Percentiles rank a stretch among this genome's conserved stretches.
phyloP scores from a whole-genome alignment of 495 filamentous ascomycete genomes.

The Rusavskia elegans region DNA sequence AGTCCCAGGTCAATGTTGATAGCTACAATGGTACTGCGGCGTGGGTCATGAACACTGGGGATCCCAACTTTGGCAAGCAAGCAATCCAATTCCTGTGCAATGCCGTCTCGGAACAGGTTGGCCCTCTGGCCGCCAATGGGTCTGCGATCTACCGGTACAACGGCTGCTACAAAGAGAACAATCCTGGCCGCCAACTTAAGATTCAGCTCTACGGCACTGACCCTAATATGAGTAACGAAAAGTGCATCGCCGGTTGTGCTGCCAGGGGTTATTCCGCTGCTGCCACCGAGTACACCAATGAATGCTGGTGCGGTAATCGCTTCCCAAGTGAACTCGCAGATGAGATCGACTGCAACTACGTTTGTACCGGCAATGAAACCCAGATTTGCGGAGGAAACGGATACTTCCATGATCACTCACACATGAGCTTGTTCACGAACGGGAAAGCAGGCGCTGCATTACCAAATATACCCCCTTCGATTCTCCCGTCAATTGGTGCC shows the following conservation, averaged over 20 bases:
- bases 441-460: not conserved
- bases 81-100: conserved; percentile 18
- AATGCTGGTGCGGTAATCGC: conserved; percentile 33
- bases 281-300: conserved; percentile 30
- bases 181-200: conserved; percentile 17
- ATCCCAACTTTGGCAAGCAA: conserved; percentile 22
- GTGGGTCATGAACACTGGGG: conserved; percentile 29
- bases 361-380: conserved; percentile 15
- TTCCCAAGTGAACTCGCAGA: conserved; percentile 14
- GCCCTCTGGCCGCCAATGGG: conserved; percentile 15
- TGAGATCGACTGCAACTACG: conserved; percentile 21
- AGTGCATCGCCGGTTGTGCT: conserved; percentile 24
- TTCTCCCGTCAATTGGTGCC: conserved; percentile 8
- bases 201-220: conserved; percentile 12
- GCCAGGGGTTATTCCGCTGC: conserved; percentile 25
- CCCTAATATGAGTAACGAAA: conserved; percentile 21
- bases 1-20: conserved; percentile 28
- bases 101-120: conserved; percentile 14
- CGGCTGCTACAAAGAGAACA: conserved; percentile 22
- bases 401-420: conserved; percentile 2
- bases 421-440: conserved; percentile 3
- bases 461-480: conserved; percentile 2
- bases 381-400: conserved; percentile 6
- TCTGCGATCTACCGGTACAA: conserved; percentile 16
- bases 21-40: conserved; percentile 17